Evolutionary conservation across 1,284 basidiomycete species (phyloP).

Genomic region (Anthracocystis panici-leucophaei): DNA sequence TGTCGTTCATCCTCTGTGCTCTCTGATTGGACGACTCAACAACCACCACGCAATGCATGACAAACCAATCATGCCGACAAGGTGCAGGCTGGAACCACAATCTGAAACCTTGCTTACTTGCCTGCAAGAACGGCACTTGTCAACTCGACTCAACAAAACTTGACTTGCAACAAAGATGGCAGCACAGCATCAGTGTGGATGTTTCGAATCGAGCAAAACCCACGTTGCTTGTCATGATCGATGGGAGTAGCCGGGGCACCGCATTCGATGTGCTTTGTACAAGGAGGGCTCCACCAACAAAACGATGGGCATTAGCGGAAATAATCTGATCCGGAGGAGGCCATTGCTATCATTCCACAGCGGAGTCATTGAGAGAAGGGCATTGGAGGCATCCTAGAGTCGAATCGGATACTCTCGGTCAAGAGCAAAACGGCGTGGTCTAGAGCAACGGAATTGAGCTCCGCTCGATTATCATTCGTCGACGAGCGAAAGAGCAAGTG

Average conservation of each 20-base stretch:
- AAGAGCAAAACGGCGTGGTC: neutral
- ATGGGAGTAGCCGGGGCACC: slow-evolving; percentile 5
- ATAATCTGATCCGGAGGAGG: neutral
- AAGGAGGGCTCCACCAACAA: slow-evolving; percentile 1
- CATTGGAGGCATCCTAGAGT: neutral
- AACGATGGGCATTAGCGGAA: neutral
- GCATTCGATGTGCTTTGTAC: neutral
- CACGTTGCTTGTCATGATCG: neutral
- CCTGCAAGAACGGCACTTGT: slow-evolving; percentile 9
- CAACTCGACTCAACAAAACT: too few relatives aligned
- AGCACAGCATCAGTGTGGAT: neutral
- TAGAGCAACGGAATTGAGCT: neutral
- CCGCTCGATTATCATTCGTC: too few relatives aligned
- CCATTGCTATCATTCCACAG: neutral
- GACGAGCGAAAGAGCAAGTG: too few relatives aligned
- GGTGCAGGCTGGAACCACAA: neutral
- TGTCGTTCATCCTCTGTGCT: too few relatives aligned
- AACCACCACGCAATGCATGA: neutral
- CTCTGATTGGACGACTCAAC: too few relatives aligned
- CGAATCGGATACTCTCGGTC: too few relatives aligned
- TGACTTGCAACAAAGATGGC: neutral
- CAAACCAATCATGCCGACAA: neutral
- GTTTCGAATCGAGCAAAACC: neutral
- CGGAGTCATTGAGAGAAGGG: neutral
- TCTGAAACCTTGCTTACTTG: neutral